A percentile compares a stretch with the other conserved stretches of the same genome.
These are phyloP conservation scores for Jimgerdemannia flammicorona DNA, from an alignment of 192 early-diverging fungal species.

Conservation along the genomic window DNA sequence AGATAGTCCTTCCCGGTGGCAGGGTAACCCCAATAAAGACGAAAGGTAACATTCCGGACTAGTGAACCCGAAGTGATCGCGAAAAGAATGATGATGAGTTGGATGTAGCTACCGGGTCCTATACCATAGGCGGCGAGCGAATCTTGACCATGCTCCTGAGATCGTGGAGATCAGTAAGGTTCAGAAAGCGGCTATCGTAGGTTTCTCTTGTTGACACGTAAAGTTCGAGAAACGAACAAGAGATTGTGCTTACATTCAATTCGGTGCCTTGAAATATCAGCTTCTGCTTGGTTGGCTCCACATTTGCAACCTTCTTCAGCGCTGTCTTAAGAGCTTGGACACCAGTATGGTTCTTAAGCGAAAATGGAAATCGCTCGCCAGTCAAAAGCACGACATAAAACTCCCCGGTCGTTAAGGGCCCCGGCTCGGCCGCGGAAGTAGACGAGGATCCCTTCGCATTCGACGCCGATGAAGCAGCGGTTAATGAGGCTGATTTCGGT, in stretches of 20 bases:
- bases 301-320: neutral
- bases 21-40: slow-evolving; percentile 18
- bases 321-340: neutral
- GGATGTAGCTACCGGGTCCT: slow-evolving; percentile 9
- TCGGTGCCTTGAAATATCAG: slow-evolving; percentile 14
- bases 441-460: neutral
- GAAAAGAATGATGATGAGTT: slow-evolving; percentile 22
- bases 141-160: neutral
- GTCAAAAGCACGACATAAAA: slow-evolving; percentile 14
- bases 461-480: neutral
- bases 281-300: slow-evolving; percentile 15
- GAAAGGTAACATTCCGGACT: slow-evolving; percentile 11
- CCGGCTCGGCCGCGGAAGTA: neutral
- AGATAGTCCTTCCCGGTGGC: slow-evolving; percentile 11
- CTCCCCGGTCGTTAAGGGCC: slow-evolving; percentile 2
- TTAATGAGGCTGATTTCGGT: neutral
- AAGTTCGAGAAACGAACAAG: neutral
- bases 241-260: slow-evolving; percentile 7
- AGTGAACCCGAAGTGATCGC: slow-evolving; percentile 8
- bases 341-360: neutral
- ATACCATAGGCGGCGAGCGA: slow-evolving; percentile 9
- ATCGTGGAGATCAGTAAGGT: neutral
- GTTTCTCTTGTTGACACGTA: neutral
- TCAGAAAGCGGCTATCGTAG: no score
- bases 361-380: slow-evolving; percentile 5